Conservation (phyloP, 176 grass and related monocot genomes). For the Oryza coarctata region DNA sequence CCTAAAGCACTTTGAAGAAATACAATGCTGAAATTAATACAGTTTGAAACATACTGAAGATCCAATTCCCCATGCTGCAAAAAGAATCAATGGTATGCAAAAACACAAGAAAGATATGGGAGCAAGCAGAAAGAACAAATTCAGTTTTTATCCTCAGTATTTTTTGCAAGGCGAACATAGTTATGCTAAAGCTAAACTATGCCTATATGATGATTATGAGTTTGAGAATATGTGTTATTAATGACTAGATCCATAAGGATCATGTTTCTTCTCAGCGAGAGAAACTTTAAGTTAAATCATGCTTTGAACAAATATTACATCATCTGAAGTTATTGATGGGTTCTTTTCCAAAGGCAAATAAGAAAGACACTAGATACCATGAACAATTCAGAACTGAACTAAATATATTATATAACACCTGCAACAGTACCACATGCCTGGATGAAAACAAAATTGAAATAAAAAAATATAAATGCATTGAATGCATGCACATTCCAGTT, state of each 20-base stretch:
- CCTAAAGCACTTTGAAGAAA: neutral
- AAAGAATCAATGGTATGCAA: neutral
- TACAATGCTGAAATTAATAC: neutral
- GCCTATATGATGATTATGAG: neutral
- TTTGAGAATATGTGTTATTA: neutral
- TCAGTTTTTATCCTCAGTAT: neutral
- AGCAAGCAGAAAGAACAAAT: neutral
- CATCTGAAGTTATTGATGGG: neutral
- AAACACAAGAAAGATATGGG: neutral
- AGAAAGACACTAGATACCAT: neutral
- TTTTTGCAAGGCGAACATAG: neutral
- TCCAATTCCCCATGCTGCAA: neutral
- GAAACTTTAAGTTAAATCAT: neutral
- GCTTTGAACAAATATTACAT: neutral
- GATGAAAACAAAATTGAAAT: slow-evolving; percentile 6
- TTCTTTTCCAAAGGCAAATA: neutral
- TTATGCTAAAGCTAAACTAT: neutral
- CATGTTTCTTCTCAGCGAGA: neutral
- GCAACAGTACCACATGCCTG: neutral
- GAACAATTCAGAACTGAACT: neutral
- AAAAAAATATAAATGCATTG: neutral
- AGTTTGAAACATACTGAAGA: neutral
- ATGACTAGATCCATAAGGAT: neutral
- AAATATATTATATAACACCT: neutral
- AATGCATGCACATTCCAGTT: neutral